Base-by-base conservation (phyloP, 768 basidiomycete genomes). In the Hericium coralloides region DNA sequence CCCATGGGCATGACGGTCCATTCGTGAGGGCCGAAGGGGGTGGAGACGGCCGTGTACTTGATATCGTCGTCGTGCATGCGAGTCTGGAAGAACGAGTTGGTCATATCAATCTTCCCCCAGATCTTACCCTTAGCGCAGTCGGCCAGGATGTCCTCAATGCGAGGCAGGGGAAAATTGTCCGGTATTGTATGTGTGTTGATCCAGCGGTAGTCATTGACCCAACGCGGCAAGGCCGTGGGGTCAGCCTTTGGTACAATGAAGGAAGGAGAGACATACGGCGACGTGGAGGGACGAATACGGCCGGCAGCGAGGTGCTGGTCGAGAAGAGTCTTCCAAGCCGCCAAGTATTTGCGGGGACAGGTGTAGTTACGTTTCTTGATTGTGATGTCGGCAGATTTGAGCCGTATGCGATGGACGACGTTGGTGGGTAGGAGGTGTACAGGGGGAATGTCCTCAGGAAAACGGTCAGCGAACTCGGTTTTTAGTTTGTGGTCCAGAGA, bases 41-140 rank as follows among this genome's bases (percentile, higher is more conserved):
- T 79, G 2, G 0, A 59, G 59, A 78, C 72, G 0, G 74, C 75
- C 0, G 74, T 76, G 20, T 67, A 65, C 0, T 59, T 41, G 0
- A 74, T 59, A 20, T 72, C 59, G 2, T 71, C 68, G 0, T 60
- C 64, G n/a, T 71, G 64, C 0, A 73, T 58, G 0, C 64, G 52
- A 0, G 68, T 75, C 55, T 76, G 75, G 51, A 74, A 75, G 48
- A 75, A 77, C 0, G 70, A 64, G 37, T 74, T 68, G n/a, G 70
- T 73, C 69, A 75, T 74, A 49, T 78, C 70, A 1, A 78, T 65
- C 17, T 68, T 73, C 0, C 62, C 69, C 56, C 67, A 78, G 0
- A 74, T 60, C n/a, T 65, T 68, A 0, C 74, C 74, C 48, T 70
- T 69, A 0, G 66, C 69, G 55, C 70, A 73, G 50, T 75, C 71